Base-by-base conservation (phyloP, 345 rosid species). In the Brassica cretica region DNA sequence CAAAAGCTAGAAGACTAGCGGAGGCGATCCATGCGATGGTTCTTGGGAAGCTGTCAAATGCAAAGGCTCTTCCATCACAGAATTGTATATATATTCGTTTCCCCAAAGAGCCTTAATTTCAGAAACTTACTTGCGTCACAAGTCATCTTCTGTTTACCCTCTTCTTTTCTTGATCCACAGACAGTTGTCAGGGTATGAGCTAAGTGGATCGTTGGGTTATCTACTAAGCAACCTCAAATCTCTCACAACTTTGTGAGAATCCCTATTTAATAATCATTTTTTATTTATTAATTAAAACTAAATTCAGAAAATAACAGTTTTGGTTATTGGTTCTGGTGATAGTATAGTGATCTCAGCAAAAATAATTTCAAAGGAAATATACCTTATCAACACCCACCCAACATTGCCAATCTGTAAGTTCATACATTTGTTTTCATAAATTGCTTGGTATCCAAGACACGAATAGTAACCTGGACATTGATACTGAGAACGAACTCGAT, bases 311-410 rank as follows among this genome's bases (percentile, higher is more conserved):
- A 61, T 61, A 79, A 79, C 74, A 68, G 44, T 62, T 27, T 33
- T 46, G 46, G 55, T 68, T 49, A 49, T 68, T 1, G 18, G 71
- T n/a, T 86, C 77, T 87, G 87, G 83, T 85, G 83, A 83, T 91
- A 89, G 92, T 84, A 87, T 90, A 91, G 97, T 84, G 97, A 92
- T 78, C 53, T 92, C 83, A 91, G 98, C 89, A 75, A 88, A 75
- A 94, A 94, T 94, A 90, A 91, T 74, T 88, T 94, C 75, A 81
- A 84, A 66, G 88, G 85, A 66, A 85, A 89, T 44, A 87, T 89
- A 78, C 98, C 98, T 3, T 94, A 91, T 71, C 98, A 94, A 83
- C 90, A 91, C 74, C 98, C 98, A 77, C 98, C 98, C 2, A 91
- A 90, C 65, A 66, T 81, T 37, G 85, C 33, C 64, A 68, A 78